Conservation (phyloP, 2,329 filamentous ascomycete genomes). For the Xylaria sp. region DNA sequence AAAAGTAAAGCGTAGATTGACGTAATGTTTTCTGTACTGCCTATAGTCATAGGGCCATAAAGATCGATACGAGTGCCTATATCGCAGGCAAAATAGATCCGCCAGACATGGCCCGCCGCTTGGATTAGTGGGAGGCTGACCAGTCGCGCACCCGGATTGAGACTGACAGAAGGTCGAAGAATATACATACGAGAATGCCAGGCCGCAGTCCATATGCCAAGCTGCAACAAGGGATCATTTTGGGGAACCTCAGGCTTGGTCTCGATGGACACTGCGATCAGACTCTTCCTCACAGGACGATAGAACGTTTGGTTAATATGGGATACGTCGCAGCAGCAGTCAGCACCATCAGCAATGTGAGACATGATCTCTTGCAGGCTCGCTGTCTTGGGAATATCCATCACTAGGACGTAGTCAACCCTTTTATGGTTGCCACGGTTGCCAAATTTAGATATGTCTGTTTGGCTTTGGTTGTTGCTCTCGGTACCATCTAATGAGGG, state of each 20-base stretch:
- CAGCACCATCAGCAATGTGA: neutral
- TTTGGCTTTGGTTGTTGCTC: neutral
- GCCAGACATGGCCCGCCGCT: conserved; percentile 3
- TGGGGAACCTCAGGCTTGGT: neutral
- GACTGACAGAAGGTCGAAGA: conserved; percentile 1
- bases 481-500: neutral
- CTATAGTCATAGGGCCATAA: conserved; percentile 11
- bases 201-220: conserved; percentile 3
- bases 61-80: conserved; percentile 7
- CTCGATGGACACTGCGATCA: conserved; percentile 12
- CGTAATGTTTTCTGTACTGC: conserved; percentile 1
- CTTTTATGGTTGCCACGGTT: neutral
- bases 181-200: conserved; percentile 4
- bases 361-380: neutral
- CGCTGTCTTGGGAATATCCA: neutral
- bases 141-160: neutral
- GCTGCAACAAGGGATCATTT: neutral
- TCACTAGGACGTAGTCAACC: neutral
- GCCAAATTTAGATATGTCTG: neutral
- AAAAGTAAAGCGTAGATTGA: conserved; percentile 10
- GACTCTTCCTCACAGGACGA: neutral
- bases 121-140: conserved; percentile 6
- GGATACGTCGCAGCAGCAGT: neutral
- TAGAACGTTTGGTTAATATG: conserved; percentile 9
- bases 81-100: conserved; percentile 15